Conservation (phyloP, 2,329 filamentous ascomycete species). For the Xylariaceae sp. region DNA sequence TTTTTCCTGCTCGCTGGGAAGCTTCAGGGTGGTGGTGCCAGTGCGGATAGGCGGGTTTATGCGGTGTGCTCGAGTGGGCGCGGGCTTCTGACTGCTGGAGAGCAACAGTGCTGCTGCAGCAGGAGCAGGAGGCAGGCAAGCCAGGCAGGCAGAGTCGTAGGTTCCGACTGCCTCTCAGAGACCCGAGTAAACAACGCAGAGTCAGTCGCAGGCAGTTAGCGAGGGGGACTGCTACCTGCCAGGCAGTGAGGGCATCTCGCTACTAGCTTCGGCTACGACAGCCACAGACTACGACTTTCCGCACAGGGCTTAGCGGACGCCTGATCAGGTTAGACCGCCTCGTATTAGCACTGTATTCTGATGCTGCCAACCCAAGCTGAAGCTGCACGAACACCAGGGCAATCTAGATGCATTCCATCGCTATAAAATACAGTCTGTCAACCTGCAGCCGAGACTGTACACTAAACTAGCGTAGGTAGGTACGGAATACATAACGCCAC, state of each 20-base stretch:
- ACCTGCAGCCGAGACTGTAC: not conserved
- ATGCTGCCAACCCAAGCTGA: not conserved
- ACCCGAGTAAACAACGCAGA: not conserved
- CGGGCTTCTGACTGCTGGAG: not conserved
- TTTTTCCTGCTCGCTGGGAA: conserved; percentile 6
- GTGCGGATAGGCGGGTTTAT: conserved; percentile 14
- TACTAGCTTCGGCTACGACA: not conserved
- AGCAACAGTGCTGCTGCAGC: no score
- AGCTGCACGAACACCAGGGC: not conserved
- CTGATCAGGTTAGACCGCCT: not conserved
- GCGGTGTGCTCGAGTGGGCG: conserved; percentile 13
- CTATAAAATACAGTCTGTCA: not conserved
- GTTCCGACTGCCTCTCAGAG: no score
- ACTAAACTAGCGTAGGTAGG: not conserved
- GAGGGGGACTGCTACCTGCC: not conserved
- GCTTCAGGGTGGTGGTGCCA: conserved; percentile 2
- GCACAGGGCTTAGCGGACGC: not conserved
- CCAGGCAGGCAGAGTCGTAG: not conserved
- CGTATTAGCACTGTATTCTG: not conserved
- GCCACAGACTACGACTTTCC: not conserved
- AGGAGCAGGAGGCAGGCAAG: conserved; percentile 12
- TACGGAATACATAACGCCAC: no score
- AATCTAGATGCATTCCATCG: not conserved
- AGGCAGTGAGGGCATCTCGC: not conserved
- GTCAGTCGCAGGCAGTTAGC: not conserved